A percentile compares a stretch with the other conserved stretches of the same genome.
Conservation (phyloP, 169 alveolate species). For the Hepatocystis sp. region DNA sequence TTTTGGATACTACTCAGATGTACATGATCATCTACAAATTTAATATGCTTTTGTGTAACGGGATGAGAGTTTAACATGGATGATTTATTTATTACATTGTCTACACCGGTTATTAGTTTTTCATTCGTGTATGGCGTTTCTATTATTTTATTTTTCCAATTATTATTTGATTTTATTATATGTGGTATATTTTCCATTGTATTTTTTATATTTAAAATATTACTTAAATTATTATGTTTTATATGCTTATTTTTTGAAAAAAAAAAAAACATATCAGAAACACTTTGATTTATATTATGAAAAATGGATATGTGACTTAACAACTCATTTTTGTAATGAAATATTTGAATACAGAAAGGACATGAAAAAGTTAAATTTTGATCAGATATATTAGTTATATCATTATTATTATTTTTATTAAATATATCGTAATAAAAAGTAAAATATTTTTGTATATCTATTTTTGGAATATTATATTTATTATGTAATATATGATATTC, state of each 20-base stretch:
- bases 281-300: slow-evolving; percentile 42
- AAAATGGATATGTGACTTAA: slow-evolving; percentile 60
- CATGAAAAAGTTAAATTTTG: slow-evolving; percentile 31
- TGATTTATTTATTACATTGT: too few relatives aligned
- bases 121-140: too few relatives aligned
- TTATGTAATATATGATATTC: slow-evolving; percentile 41
- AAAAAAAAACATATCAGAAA: slow-evolving; percentile 36
- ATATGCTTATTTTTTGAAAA: slow-evolving; percentile 57
- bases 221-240: slow-evolving; percentile 51
- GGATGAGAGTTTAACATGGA: too few relatives aligned
- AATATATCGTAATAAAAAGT: slow-evolving; percentile 41
- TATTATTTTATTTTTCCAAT: too few relatives aligned
- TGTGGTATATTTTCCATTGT: background rate
- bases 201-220: slow-evolving; percentile 45
- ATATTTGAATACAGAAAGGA: slow-evolving; percentile 51
- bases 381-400: slow-evolving; percentile 1
- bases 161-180: too few relatives aligned
- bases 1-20: too few relatives aligned
- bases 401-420: slow-evolving; percentile 8
- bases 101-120: too few relatives aligned
- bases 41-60: too few relatives aligned
- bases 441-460: slow-evolving; percentile 51
- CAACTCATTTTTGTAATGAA: slow-evolving; percentile 61
- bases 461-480: slow-evolving; percentile 47
- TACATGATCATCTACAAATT: too few relatives aligned